These are phyloP conservation scores for Trametes pubescens DNA, from an alignment of 1,284 basidiomycete genomes.

Conservation along the genomic window DNA sequence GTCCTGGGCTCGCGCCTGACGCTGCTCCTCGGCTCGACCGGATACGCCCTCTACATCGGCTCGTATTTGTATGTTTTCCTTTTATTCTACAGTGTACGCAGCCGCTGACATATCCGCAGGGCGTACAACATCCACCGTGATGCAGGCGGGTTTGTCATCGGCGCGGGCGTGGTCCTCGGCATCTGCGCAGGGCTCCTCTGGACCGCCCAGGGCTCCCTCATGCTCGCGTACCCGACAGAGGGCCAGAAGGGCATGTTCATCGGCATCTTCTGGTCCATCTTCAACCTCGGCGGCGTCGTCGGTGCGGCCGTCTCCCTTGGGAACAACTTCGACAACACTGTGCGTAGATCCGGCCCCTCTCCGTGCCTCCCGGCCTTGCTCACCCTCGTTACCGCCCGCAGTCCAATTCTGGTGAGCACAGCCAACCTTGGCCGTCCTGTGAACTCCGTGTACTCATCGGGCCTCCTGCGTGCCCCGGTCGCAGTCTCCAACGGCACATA, in stretches of 20 bases:
- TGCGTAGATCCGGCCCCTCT: conserved; percentile 30
- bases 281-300: conserved; percentile 72
- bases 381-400: conserved; percentile 22
- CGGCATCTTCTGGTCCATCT: conserved; percentile 75
- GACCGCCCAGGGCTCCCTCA: conserved; percentile 86
- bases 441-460: conserved; percentile 36
- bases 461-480: conserved; percentile 16
- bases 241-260: conserved; percentile 82
- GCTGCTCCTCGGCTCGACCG: conserved; percentile 73
- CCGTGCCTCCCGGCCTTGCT: not conserved
- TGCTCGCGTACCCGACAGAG: conserved; percentile 85
- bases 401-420: conserved; percentile 43
- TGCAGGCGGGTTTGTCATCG: conserved; percentile 73
- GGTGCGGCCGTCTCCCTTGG: conserved; percentile 68
- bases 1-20: conserved; percentile 78
- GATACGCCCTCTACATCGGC: conserved; percentile 79
- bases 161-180: conserved; percentile 82
- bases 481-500: conserved; percentile 69
- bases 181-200: conserved; percentile 87
- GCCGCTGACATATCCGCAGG: conserved; percentile 44
- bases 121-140: conserved; percentile 71
- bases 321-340: conserved; percentile 54
- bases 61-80: conserved; percentile 65
- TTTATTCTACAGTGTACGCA: not conserved
- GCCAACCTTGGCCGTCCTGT: not conserved